Evolutionary conservation across 2,329 filamentous ascomycete genomes (phyloP).

Genomic region (Zelopaecilomyces penicillatus): DNA sequence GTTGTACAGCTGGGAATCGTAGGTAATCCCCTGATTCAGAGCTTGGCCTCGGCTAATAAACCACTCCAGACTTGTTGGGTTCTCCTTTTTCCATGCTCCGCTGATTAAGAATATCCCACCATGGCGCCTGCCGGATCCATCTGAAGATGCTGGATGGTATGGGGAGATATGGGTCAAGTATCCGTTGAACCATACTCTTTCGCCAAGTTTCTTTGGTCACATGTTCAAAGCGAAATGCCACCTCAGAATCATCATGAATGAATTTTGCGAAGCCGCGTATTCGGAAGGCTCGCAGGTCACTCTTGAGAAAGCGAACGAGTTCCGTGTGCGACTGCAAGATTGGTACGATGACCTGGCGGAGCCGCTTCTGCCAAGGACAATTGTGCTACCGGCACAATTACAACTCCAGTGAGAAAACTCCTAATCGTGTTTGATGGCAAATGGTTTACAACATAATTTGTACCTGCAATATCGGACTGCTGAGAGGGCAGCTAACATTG

Average conservation of each 20-base stretch:
- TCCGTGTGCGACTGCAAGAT: not conserved
- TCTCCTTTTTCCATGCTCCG: not conserved
- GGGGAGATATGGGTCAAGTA: constrained; percentile 5
- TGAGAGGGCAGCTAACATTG: not conserved
- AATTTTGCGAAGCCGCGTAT: not conserved
- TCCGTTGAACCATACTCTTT: not conserved
- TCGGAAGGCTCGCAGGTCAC: not conserved
- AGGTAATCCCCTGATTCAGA: not conserved
- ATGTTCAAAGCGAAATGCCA: not conserved
- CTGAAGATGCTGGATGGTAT: constrained; percentile 1
- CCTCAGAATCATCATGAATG: not conserved
- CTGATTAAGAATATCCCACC: not conserved
- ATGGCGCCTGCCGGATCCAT: not conserved
- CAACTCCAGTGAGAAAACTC: not conserved
- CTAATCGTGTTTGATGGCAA: not conserved
- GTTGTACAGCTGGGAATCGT: constrained; percentile 5
- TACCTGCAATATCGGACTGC: not conserved
- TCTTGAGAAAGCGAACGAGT: not conserved
- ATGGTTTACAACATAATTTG: not conserved
- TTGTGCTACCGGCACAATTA: not conserved
- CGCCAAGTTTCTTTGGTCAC: not conserved
- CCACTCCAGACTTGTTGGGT: no score
- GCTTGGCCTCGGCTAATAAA: not conserved
- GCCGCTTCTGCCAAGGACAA: not conserved
- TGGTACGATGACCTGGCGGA: not conserved